Base-by-base conservation (phyloP, 345 rosid species). In the Gossypium mustelinum region DNA sequence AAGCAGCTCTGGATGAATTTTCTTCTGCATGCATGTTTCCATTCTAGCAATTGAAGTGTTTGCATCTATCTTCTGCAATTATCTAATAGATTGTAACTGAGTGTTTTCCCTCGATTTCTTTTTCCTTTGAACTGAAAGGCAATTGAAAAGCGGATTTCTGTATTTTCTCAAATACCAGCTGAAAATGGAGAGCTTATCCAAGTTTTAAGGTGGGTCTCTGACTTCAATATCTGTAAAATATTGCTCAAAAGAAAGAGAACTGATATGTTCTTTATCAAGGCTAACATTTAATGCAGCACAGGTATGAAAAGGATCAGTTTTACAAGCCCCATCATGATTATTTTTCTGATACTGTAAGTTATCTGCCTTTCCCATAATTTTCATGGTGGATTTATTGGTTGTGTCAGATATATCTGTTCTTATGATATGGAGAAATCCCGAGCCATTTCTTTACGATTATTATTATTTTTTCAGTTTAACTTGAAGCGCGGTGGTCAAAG, bases 181-280 rank as follows among this genome's bases (percentile, higher is more conserved):
- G 98, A 94, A 80, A 88, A 94, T 79, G 98, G 98, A 11, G 98
- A 94, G 83, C 97, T 92, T 79, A 82, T 94, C 76, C 98, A 94
- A 83, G 97, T 94, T 71, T 83, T 94, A 75, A 91, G 98, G 98
- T 91, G 81, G 74, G 89, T 61, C 45, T 56, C 56, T 76, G 67
- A 73, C 76, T 74, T 75, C 64, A 27, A 79, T 70, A 76, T 68
- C 45, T 63, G n/a, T 65, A 66, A 55, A n/a, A 61, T 62, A 25
- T 73, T 62, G 55, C 74, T 60, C 47, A 5, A 17, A 77, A 73
- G 73, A 71, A 72, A 22, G 70, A 64, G 80, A 65, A 65, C 72
- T 82, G 81, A 78, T 89, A 81, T 76, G 68, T 60, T 77, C 73
- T 73, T 72, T 78, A 86, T 50, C 83, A 83, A 86, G 79, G 84